Evolutionary conservation across 2,329 filamentous ascomycete species (phyloP).

Genomic region (Coniochaeta sp.): DNA sequence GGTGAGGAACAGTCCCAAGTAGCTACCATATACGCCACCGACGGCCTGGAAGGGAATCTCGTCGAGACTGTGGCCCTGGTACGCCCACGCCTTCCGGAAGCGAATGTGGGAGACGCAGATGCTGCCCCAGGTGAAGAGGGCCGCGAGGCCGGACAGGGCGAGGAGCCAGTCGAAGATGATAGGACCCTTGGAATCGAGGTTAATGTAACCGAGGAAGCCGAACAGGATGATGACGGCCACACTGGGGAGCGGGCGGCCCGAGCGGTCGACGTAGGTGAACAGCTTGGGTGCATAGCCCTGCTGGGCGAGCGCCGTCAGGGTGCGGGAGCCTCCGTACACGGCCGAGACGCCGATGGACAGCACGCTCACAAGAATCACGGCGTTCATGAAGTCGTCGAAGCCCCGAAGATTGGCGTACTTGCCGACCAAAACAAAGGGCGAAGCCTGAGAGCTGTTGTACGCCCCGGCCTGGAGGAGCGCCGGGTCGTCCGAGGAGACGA

Average conservation of each 20-base stretch:
- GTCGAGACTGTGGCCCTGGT: constrained; percentile 51
- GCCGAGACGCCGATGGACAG: constrained; percentile 46
- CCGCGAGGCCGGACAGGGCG: constrained; percentile 54
- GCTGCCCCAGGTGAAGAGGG: constrained; percentile 59
- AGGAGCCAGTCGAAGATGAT: constrained; percentile 58
- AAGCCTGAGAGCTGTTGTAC: constrained; percentile 32
- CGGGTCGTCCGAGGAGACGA: constrained; percentile 33
- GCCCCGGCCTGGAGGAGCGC: constrained; percentile 37
- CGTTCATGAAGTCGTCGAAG: constrained; percentile 45
- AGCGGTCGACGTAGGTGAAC: constrained; percentile 46
- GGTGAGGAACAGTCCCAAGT: constrained; percentile 51
- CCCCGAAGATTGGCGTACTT: constrained; percentile 38
- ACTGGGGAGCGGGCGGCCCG: constrained; percentile 41
- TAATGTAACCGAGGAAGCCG: constrained; percentile 40
- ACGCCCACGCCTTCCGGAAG: constrained; percentile 55
- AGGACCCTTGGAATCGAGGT: constrained; percentile 34
- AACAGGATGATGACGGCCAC: constrained; percentile 38
- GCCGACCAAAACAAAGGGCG: constrained; percentile 43
- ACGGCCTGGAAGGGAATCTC: constrained; percentile 57
- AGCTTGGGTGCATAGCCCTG: constrained; percentile 47
- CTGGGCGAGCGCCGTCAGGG: constrained; percentile 46
- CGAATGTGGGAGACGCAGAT: constrained; percentile 61
- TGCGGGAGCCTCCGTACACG: constrained; percentile 49
- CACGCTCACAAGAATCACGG: constrained; percentile 45
- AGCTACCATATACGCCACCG: constrained; percentile 56